phyloP scores from a whole-genome alignment of 345 rosid genomes.

The Eutrema heterophyllum region DNA sequence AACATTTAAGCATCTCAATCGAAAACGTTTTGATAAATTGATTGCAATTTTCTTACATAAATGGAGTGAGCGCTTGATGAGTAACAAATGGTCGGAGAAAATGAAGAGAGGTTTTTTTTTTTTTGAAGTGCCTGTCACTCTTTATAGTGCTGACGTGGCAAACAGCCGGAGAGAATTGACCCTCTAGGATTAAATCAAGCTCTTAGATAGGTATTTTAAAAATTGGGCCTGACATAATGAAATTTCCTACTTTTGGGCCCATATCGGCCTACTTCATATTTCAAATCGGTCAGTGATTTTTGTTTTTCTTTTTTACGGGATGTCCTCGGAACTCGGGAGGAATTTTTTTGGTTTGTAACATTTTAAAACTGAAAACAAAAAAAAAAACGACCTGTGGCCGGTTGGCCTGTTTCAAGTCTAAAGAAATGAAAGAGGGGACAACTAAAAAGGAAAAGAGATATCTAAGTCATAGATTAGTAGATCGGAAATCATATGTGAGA shows the following conservation, averaged over 20 bases:
- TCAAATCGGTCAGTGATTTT: not conserved
- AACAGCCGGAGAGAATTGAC: too few relatives aligned
- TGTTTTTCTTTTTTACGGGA: not conserved
- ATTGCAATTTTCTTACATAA: too few relatives aligned
- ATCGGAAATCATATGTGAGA: conserved; percentile 19
- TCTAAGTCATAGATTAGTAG: conserved; percentile 8
- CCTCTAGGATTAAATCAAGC: too few relatives aligned
- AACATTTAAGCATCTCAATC: too few relatives aligned
- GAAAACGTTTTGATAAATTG: too few relatives aligned
- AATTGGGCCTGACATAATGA: not conserved
- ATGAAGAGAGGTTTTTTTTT: too few relatives aligned
- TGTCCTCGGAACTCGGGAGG: not conserved
- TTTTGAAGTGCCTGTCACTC: too few relatives aligned
- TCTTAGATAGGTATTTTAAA: not conserved
- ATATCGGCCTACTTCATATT: not conserved
- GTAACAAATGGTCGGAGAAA: too few relatives aligned
- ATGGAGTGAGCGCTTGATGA: too few relatives aligned
- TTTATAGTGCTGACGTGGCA: too few relatives aligned
- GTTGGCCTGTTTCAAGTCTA: not conserved
- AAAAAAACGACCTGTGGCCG: not conserved
- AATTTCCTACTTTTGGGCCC: not conserved
- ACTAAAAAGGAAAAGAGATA: conserved; percentile 24
- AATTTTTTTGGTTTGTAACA: not conserved
- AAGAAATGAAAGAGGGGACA: conserved; percentile 25
- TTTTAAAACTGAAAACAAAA: not conserved